Base-by-base conservation (phyloP, 73 alveolate species). In the Urostyla sp. region DNA sequence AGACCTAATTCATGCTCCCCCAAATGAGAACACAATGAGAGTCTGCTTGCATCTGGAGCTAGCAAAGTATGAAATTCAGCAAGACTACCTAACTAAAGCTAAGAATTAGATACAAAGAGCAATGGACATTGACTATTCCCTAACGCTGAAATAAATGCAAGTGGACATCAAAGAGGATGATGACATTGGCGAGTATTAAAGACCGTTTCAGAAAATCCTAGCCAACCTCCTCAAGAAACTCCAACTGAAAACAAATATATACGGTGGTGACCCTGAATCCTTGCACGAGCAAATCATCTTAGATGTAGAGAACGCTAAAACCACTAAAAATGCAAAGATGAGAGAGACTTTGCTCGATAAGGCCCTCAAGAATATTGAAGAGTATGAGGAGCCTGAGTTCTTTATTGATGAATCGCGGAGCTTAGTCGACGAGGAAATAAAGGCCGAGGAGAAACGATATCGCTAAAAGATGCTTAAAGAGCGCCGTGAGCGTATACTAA, bases 1-100 rank as follows among this genome's bases (percentile, higher is more conserved):
- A 63, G 99, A 97, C 75, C 82, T 69, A 35, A 87, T 97, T 24
- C 87, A 94, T 58, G 88, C 98, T 18, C n/a, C n/a, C n/a, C n/a
- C n/a, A n/a, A 95, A 94, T 84, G 98, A 95, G 59, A 97, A 93
- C 60, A 88, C 88, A 51, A 87, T 97, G 36, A 81, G 99, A 86
- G 99, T 96, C 0, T 93, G 97, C 67, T 87, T 96, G 36, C 98
- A 96, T 88, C 83, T 92, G 51, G 99, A 97, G 86, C 81, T 97
- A 59, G 99, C 99, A 0, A 97, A 96, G 72, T 95, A 95, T 90
- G 98, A 97, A 51, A 80, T 97, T 69, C 94, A 94, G 60, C 97
- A 96, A 87, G 99, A 95, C 63, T 91, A 92, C 54, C 85, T 97
- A 6, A 93, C 95, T 51, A 97, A 97, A 77, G 99, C 99, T 44